Conservation (phyloP, 345 rosid genomes). For the Rhizophora apiculata region DNA sequence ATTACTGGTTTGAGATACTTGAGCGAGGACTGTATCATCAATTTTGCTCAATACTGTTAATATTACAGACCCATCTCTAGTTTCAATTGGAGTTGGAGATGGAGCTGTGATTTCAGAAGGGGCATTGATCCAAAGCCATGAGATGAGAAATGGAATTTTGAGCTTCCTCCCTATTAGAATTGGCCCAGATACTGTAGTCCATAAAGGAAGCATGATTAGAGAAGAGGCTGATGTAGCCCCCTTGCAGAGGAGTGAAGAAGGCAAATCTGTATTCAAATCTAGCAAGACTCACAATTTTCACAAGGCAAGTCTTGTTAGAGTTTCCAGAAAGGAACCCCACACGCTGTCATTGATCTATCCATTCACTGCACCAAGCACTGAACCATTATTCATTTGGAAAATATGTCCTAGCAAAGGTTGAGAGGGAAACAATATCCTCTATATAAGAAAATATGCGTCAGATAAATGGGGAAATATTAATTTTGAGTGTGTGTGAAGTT, state of each 20-base stretch:
- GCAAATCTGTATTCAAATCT: slow-evolving; percentile 27
- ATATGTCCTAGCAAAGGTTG: no score
- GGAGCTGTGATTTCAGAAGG: slow-evolving; percentile 63
- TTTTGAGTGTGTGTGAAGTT: no score
- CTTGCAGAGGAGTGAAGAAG: slow-evolving; percentile 49
- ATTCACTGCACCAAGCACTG: no score
- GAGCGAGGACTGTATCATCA: slow-evolving; percentile 59
- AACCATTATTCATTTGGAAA: no score
- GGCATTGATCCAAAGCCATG: slow-evolving; percentile 59
- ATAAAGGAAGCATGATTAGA: slow-evolving; percentile 49
- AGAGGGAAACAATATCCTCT: no score
- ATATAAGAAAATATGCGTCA: no score
- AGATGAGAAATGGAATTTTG: slow-evolving; percentile 49
- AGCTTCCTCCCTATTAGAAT: slow-evolving; percentile 51
- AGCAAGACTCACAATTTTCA: slow-evolving; percentile 20
- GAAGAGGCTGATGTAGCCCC: slow-evolving; percentile 47
- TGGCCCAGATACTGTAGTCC: slow-evolving; percentile 64
- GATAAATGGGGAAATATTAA: no score
- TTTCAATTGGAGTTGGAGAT: slow-evolving; percentile 63
- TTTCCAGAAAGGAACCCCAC: not conserved
- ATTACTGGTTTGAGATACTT: slow-evolving; percentile 61
- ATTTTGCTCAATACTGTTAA: slow-evolving; percentile 56
- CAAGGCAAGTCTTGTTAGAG: slow-evolving; percentile 24
- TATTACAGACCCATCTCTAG: slow-evolving; percentile 60
- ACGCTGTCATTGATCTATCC: no score